These are phyloP conservation scores for Podospora pseudocomata DNA, from an alignment of 495 filamentous ascomycete species.

Conservation along the genomic window DNA sequence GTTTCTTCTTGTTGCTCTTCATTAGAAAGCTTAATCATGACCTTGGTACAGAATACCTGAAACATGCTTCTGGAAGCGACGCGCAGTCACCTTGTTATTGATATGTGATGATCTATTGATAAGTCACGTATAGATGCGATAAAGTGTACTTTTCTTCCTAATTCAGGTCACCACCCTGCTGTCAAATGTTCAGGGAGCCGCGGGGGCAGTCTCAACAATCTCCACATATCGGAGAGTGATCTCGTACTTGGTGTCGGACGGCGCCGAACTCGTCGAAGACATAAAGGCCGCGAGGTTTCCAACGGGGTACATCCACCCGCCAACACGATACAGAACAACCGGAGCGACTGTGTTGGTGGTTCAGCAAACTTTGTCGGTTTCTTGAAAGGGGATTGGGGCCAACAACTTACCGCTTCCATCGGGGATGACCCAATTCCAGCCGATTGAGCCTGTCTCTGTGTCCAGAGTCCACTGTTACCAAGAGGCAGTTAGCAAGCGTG, in stretches of 20 bases:
- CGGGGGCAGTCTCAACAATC: too few species aligned
- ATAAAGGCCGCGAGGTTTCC: constrained; percentile 10
- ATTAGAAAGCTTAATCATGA: too few species aligned
- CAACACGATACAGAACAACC: constrained; percentile 11
- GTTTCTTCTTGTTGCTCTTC: background rate
- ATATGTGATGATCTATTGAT: too few species aligned
- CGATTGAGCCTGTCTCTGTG: constrained; percentile 8
- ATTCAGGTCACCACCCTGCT: background rate
- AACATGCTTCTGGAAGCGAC: too few species aligned
- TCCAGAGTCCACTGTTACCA: constrained; percentile 14
- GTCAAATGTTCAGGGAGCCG: too few species aligned
- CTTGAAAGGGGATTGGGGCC: too few species aligned
- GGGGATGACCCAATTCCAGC: constrained; percentile 12
- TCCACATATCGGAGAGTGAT: background rate
- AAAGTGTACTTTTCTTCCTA: too few species aligned
- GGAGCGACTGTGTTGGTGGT: background rate
- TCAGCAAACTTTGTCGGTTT: background rate
- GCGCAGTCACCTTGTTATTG: too few species aligned
- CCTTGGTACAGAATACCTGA: too few species aligned
- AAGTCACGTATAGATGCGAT: too few species aligned
- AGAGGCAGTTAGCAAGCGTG: background rate
- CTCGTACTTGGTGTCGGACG: constrained; percentile 11
- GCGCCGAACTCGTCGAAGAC: constrained; percentile 8
- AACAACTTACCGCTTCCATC: background rate
- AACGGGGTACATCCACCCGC: constrained; percentile 17